Evolutionary conservation across 2,329 filamentous ascomycete genomes (phyloP).

Genomic region (Penicillium psychrosexuale): DNA sequence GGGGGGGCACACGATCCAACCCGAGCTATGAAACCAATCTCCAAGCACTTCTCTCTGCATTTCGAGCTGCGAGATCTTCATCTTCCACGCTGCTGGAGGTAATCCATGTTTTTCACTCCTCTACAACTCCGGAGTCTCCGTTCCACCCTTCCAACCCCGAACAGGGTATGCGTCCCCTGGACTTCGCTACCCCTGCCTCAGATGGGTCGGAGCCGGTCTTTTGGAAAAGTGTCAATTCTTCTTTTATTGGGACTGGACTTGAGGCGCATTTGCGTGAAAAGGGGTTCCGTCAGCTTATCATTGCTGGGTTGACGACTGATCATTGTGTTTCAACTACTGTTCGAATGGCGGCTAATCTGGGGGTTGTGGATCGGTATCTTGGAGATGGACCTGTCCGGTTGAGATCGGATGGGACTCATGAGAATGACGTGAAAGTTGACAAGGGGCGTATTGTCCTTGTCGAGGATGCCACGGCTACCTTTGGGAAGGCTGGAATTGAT

Average conservation of each 20-base stretch:
- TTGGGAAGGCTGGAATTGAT: constrained; percentile 43
- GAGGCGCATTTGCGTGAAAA: constrained; percentile 36
- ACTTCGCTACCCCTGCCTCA: constrained; percentile 31
- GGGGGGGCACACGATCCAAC: constrained; percentile 45
- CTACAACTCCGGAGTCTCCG: constrained; percentile 31
- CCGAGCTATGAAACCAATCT: constrained; percentile 46
- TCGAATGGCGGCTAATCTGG: constrained; percentile 49
- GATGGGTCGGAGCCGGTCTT: constrained; percentile 39
- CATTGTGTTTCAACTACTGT: constrained; percentile 51
- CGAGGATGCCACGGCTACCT: constrained; percentile 49
- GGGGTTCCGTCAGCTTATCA: constrained; percentile 39
- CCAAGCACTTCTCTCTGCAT: constrained; percentile 36
- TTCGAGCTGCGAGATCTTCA: constrained; percentile 28
- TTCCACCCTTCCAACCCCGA: constrained; percentile 37
- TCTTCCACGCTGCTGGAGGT: constrained; percentile 29
- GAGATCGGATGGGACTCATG: constrained; percentile 21
- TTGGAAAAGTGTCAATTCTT: constrained; percentile 48
- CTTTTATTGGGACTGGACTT: constrained; percentile 47
- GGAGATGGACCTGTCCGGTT: constrained; percentile 15
- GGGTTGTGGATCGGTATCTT: constrained; percentile 38
- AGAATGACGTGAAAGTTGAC: constrained; percentile 18
- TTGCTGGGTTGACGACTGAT: constrained; percentile 48
- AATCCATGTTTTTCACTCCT: constrained; percentile 49
- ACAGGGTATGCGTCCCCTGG: constrained; percentile 28
- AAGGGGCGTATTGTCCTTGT: constrained; percentile 43